Percentiles rank a stretch among this genome's conserved stretches.
Evolutionary conservation across 148 eudicot species (phyloP).

Genomic region (Cornus kousa): DNA sequence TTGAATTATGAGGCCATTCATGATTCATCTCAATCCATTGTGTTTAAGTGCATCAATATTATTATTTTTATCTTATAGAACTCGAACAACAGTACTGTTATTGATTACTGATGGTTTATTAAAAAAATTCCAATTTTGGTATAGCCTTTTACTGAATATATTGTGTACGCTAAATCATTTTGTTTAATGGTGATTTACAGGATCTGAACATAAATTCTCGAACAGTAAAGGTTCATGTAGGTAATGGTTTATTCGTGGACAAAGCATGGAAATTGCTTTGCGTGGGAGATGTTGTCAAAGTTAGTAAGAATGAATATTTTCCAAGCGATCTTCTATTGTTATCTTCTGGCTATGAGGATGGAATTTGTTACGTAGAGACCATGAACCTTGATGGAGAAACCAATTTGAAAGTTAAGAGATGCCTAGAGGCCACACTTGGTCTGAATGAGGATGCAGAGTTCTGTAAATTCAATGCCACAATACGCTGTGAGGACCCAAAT

Average conservation of each 20-base stretch:
- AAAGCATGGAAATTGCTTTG: constrained; percentile 31
- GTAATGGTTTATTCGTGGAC: constrained; percentile 28
- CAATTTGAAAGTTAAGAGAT: constrained; percentile 40
- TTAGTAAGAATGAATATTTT: constrained; percentile 40
- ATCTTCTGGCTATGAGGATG: constrained; percentile 51
- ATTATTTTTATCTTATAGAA: not conserved
- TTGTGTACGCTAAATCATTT: not conserved
- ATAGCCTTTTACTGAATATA: not conserved
- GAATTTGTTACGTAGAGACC: constrained; percentile 54
- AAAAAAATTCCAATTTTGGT: not conserved
- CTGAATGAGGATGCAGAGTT: constrained; percentile 29
- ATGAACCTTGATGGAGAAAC: constrained; percentile 61
- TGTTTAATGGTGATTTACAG: constrained; percentile 18
- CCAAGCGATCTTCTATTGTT: constrained; percentile 42
- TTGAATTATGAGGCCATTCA: not conserved
- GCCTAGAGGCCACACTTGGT: constrained; percentile 32
- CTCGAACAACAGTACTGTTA: not conserved
- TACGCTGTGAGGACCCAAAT: constrained; percentile 50
- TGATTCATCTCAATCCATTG: not conserved
- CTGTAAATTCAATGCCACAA: constrained; percentile 23
- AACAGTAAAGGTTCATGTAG: constrained; percentile 31
- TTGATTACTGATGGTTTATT: too few relatives aligned
- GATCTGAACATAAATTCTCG: constrained; percentile 38
- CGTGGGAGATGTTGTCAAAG: constrained; percentile 46
- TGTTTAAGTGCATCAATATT: not conserved